phyloP scores from a whole-genome alignment of 805 yeast genomes.

The Teunomyces aglyptinius region DNA sequence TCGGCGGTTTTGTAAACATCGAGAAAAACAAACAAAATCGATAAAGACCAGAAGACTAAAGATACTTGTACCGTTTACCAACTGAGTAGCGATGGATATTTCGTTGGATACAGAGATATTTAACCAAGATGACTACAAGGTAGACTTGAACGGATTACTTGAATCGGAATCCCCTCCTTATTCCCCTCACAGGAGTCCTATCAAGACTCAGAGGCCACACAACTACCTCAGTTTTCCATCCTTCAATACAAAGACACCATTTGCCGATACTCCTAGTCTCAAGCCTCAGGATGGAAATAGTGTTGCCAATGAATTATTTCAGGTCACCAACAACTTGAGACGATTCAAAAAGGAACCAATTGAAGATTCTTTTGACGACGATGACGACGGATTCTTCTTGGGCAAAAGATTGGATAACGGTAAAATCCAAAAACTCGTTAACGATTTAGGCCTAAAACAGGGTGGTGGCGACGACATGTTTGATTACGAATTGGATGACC shows the following conservation, averaged over 20 bases:
- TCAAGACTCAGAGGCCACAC: constrained; percentile 1
- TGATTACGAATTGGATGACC: constrained; percentile 34
- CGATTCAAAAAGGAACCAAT: constrained; percentile 4
- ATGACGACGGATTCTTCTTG: constrained; percentile 15
- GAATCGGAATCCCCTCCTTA: constrained; percentile 4
- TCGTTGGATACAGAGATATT: constrained; percentile 5
- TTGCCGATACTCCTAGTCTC: constrained; percentile 3
- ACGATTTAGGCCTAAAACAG: constrained; percentile 30
- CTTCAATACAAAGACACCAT: neutral
- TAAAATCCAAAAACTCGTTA: constrained; percentile 38
- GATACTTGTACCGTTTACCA: neutral
- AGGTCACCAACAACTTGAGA: constrained; percentile 15
- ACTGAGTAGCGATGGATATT: neutral
- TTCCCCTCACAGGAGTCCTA: constrained; percentile 3
- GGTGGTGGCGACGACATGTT: constrained; percentile 14
- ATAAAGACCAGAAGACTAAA: neutral
- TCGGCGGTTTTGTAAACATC: constrained; percentile 9
- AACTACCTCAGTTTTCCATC: constrained; percentile 1
- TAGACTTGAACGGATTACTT: constrained; percentile 19
- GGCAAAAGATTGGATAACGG: constrained; percentile 28
- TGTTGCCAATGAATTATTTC: constrained; percentile 32
- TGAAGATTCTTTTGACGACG: constrained; percentile 10
- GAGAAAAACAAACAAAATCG: constrained; percentile 1
- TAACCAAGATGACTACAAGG: constrained; percentile 17
- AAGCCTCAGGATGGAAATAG: constrained; percentile 8